phyloP scores from a whole-genome alignment of 2,329 filamentous ascomycete genomes.

The Phialocephala sp. region DNA sequence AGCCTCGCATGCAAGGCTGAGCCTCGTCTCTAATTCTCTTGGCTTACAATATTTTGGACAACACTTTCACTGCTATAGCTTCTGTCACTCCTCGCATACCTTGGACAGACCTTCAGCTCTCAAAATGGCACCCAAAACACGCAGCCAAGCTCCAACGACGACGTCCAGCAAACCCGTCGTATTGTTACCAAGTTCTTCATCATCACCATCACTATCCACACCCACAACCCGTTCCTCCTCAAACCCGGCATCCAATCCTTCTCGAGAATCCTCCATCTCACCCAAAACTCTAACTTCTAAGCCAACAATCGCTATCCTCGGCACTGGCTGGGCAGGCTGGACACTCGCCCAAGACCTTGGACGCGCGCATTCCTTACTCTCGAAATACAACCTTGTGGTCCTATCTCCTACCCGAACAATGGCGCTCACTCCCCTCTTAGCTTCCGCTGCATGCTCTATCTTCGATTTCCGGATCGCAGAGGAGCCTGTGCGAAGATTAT shows the following conservation, averaged over 20 bases:
- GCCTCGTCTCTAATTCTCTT: no score
- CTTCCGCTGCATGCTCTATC: slow-evolving; percentile 50
- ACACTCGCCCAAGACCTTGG: slow-evolving; percentile 42
- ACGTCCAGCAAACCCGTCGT: background rate
- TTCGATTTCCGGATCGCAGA: slow-evolving; percentile 53
- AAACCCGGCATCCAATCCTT: background rate
- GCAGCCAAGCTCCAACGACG: background rate
- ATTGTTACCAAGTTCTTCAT: background rate
- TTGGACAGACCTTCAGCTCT: background rate
- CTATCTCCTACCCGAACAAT: slow-evolving; percentile 50
- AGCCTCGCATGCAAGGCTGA: slow-evolving; percentile 22
- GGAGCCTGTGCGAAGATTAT: slow-evolving; percentile 48
- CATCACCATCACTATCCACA: background rate
- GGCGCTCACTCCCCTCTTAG: slow-evolving; percentile 52
- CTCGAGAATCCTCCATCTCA: background rate
- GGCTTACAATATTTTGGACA: background rate
- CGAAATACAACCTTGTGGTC: slow-evolving; percentile 47
- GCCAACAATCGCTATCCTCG: slow-evolving; percentile 41
- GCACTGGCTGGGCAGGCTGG: slow-evolving; percentile 48
- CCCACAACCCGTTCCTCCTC: background rate
- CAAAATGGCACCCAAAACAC: slow-evolving; percentile 6
- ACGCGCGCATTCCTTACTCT: slow-evolving; percentile 33
- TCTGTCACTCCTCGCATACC: no score
- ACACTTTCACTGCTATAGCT: background rate
- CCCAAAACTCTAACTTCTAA: slow-evolving; percentile 11